Base-by-base conservation (phyloP, 2,329 filamentous ascomycete genomes). In the Monilinia laxa region DNA sequence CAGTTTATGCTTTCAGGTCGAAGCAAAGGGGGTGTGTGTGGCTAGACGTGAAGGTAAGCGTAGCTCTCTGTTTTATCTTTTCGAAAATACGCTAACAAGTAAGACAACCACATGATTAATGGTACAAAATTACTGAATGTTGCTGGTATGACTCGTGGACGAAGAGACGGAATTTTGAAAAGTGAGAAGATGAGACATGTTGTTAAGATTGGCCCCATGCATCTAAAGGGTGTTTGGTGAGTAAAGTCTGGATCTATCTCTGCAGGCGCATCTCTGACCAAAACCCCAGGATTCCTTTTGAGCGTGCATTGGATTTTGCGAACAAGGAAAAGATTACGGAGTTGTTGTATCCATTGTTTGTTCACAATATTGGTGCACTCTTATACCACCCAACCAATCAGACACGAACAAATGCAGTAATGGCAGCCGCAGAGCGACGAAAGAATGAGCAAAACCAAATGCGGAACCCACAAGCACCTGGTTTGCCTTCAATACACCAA, bases 311-410 rank as follows among this genome's bases (percentile, higher is more conserved):
- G 64, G 95, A 98, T 75, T 98, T 99, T 77, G 95, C 95, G 71
- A 99, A 99, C 82, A 98, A 97, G 84, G 95, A 99, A 80, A 98
- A 98, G 81, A 99, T 98, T 71, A 98, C 95, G 0, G 94, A 98
- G 79, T 82, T 93, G 58, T 81, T 98, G 65, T 99, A 98, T 78
- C 95, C 95, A 63, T 83, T 99, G 59, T 99, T 99, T 77, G 95
- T 98, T 51, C 93, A 98, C 79, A 96, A 98, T 79, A 98, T 98
- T 76, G 92, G 92, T 68, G 90, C 92, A 67, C 83, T 98, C 71
- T 85, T 98, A 60, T 98, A 97, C 78, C 94, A 98, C 77, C 94
- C 95, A 0, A 90, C 91, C 52, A 97, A 97, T 77, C 90, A 93
- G 76, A 90, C 81, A 71, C 84, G 92, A 72, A 92, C 90, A 57